A percentile compares a stretch with the other conserved stretches of the same genome.
Conservation (phyloP, 768 basidiomycete species). For the Mycena crocata region DNA sequence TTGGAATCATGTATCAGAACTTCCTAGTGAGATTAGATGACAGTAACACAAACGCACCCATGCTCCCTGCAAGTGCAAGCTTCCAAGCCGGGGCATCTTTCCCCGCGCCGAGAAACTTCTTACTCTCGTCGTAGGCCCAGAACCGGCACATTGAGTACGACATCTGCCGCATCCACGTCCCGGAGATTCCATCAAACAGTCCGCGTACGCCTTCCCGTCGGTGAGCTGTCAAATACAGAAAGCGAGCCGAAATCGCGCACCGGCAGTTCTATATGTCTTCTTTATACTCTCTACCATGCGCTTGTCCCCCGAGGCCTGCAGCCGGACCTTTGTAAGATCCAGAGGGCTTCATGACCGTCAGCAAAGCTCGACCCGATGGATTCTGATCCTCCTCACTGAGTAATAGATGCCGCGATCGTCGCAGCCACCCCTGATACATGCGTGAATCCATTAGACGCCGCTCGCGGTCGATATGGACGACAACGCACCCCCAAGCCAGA, state of each 20-base stretch:
- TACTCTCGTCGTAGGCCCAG: slow-evolving; percentile 93
- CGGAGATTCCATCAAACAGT: slow-evolving; percentile 87
- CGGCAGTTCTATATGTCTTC: slow-evolving; percentile 87
- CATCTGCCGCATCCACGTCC: slow-evolving; percentile 94
- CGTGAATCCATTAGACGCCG: not conserved
- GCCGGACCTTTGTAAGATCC: slow-evolving; percentile 90
- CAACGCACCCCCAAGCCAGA: slow-evolving; percentile 83
- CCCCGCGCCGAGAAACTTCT: slow-evolving; percentile 81
- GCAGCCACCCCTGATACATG: slow-evolving; percentile 71
- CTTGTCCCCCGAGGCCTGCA: slow-evolving; percentile 94
- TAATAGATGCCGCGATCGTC: slow-evolving; percentile 89
- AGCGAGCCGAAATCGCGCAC: slow-evolving; percentile 49
- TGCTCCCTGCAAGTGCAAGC: slow-evolving; percentile 83
- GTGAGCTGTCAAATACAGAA: slow-evolving; percentile 12
- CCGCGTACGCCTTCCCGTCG: slow-evolving; percentile 66
- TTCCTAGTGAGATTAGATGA: not conserved
- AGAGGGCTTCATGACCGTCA: slow-evolving; percentile 66
- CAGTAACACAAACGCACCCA: slow-evolving; percentile 67
- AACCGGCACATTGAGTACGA: slow-evolving; percentile 93
- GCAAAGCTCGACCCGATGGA: not conserved
- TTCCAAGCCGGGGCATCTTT: slow-evolving; percentile 83
- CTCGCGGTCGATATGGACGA: not conserved
- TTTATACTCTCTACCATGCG: slow-evolving; percentile 86
- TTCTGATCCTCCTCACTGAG: slow-evolving; percentile 70
- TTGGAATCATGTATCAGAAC: not conserved